Base-by-base conservation (phyloP, 257 asterid species). In the Misopates orontium region DNA sequence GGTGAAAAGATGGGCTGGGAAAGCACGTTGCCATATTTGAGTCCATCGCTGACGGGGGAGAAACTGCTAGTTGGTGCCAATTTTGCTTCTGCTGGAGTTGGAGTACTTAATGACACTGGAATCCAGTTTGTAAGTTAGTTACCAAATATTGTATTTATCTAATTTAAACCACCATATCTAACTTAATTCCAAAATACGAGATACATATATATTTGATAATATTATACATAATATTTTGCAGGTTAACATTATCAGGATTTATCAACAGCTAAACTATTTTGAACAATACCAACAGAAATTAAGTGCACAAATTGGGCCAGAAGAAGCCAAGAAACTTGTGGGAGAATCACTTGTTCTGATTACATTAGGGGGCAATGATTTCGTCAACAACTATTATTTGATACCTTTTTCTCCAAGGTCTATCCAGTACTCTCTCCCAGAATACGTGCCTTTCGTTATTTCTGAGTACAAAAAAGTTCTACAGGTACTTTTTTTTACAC, bases 21-120 rank as follows among this genome's bases (percentile, higher is more conserved):
- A 48, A 60, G 84, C 2, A 68, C 86, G 51, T 32, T 86, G 62
- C 89, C 97, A 39, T 90, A 88, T 73, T 75, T 90, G 68, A 79
- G 84, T 60, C 97, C 95, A 31, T 75, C 64, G 64, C 78, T 88
- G 1, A 71, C 0, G 3, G 96, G 91, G 16, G 31, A 78, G 51
- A 86, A 80, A 64, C 73, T 90, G 19, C 71, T 86, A 6, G 84
- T 75, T 62, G 97, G 97, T 50, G 96, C 97, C 68, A 90, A 90
- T 75, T 90, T 90, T 77, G 97, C 96, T 8, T 90, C 97, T 25
- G 96, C 97, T 42, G 97, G 97, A 0, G 95, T 88, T 56, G 97
- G 97, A 55, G 77, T 87, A 24, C 88, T 90, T 48, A 82, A 87
- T 74, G 97, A 90, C 77, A 90, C 97, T 15, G 97, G 97, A 69